These are phyloP conservation scores for Arachis monticola DNA, from an alignment of 331 rosid genomes.

Conservation along the genomic window DNA sequence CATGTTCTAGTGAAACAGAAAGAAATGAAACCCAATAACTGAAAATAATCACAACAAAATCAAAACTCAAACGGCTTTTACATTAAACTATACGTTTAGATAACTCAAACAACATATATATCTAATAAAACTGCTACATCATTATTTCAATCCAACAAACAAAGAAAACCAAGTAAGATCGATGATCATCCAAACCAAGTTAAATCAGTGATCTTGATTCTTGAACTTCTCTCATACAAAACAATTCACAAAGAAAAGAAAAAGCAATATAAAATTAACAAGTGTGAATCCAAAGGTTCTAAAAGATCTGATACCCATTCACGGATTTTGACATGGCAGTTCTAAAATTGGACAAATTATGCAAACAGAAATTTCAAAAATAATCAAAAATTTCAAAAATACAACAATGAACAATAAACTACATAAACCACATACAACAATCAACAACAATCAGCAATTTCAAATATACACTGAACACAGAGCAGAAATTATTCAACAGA, in stretches of 20 bases:
- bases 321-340: slow-evolving; percentile 87
- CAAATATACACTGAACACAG: no score
- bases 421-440: no score
- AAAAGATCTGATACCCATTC: slow-evolving; percentile 59
- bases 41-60: neutral
- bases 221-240: slow-evolving; percentile 11
- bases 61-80: neutral
- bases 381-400: no score
- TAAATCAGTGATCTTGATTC: neutral
- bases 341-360: slow-evolving; percentile 57
- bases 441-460: no score
- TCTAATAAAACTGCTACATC: slow-evolving; percentile 11
- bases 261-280: neutral
- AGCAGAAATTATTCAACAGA: no score
- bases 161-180: slow-evolving; percentile 18
- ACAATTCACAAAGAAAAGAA: slow-evolving; percentile 1
- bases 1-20: slow-evolving; percentile 7
- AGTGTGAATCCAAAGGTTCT: slow-evolving; percentile 5
- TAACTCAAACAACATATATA: slow-evolving; percentile 4
- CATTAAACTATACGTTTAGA: slow-evolving; percentile 8
- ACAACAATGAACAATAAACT: no score
- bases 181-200: slow-evolving; percentile 21
- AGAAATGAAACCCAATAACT: slow-evolving; percentile 13
- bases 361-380: no score
- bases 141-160: slow-evolving; percentile 6